Evolutionary conservation across 495 filamentous ascomycete species (phyloP), one percentile per base, ranked within the genome.

Genomic region (Penicillium daleae): DNA sequence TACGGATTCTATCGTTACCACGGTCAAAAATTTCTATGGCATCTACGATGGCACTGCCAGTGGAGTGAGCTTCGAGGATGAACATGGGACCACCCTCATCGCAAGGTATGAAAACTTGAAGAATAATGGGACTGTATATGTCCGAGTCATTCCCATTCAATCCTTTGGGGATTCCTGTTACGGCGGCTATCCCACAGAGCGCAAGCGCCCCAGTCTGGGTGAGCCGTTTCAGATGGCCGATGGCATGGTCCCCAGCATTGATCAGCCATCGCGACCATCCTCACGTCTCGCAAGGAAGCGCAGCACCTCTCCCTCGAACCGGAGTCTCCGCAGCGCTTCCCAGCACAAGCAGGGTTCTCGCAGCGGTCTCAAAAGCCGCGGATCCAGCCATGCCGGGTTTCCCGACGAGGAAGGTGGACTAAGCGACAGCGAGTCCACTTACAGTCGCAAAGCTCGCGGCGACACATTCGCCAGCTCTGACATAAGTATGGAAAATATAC

Each of bases 11-110:
- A 98, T 99, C 74, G 89, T 97, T 57, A 91, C 91, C 4, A 97
- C 95, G 5, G 93, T 97, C 58, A 97, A 96, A 80, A 97, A 97
- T 79, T 97, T 97, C 80, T 97, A 95, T 73, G 95, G 93, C 40
- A 85, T 98, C 66, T 95, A 96, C 68, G 87, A 91, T 61, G 83
- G 85, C 62, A 84, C 86, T 65, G 83, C 87, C 64, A 85, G 86
- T 72, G 90, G 92, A 60, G 85, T 98, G 71, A 91, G 90, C 77
- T 97, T 99, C 65, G 92, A 98, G 73, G 93, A 97, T 77, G 84
- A 89, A 44, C 75, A 90, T 64, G 92, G 90, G 48, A 91, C 87
- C 66, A 96, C 88, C 59, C 86, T 99, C 69, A 97, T 99, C 73
- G 92, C 95, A 52, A 87, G 91, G 61, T 96, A 97, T 74, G 93